Conservation (phyloP, 108 stramenopile genomes). For the Nannochloropsis gaditana region DNA sequence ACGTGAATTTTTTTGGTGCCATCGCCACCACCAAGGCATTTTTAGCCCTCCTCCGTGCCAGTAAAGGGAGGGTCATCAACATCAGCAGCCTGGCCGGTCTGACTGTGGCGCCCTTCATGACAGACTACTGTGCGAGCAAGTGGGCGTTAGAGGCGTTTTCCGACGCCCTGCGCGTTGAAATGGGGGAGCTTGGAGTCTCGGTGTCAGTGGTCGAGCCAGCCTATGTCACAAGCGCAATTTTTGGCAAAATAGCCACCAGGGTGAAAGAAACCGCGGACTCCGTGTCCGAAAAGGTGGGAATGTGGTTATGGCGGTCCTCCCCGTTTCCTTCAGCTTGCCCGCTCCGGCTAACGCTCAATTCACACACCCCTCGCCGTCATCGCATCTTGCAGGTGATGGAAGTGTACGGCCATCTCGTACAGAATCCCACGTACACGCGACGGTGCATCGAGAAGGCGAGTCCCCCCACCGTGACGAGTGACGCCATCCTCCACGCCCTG, state of each 20-base stretch:
- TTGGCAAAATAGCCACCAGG: neutral
- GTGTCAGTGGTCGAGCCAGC: constrained; percentile 21
- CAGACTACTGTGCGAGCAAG: neutral
- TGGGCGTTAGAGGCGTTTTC: constrained; percentile 19
- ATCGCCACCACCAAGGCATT: neutral
- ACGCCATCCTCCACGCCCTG: neutral
- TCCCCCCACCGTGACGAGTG: constrained; percentile 17
- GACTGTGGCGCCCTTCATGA: neutral
- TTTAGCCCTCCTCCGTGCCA: neutral
- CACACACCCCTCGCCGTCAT: neutral
- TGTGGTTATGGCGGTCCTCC: neutral
- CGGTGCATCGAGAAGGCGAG: constrained; percentile 21
- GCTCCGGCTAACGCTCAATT: neutral
- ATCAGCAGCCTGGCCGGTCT: neutral
- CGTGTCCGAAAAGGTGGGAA: no score
- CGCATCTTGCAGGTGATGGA: neutral
- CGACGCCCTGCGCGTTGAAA: neutral
- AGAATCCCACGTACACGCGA: neutral
- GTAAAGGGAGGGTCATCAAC: neutral
- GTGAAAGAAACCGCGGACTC: no score
- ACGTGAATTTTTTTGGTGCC: constrained; percentile 21
- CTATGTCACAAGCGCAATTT: constrained; percentile 15
- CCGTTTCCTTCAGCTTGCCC: neutral
- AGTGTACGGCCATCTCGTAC: neutral
- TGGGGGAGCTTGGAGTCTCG: neutral